Evolutionary conservation across 1,139 yeast genomes (phyloP).

Genomic region (Candida tropicalis): DNA sequence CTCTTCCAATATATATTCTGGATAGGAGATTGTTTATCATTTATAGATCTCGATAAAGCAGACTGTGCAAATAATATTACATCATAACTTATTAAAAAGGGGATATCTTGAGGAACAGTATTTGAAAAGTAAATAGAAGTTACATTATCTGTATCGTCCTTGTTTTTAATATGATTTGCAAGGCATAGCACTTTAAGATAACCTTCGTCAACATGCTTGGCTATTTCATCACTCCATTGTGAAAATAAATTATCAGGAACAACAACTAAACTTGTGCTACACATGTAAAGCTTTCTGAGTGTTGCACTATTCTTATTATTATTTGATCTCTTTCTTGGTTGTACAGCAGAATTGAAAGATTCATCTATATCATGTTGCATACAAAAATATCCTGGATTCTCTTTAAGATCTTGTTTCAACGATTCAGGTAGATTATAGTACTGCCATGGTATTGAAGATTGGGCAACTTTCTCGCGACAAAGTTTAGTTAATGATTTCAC

Average conservation of each 20-base stretch:
- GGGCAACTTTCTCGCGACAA: constrained; percentile 45
- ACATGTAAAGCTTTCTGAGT: constrained; percentile 36
- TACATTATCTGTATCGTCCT: constrained; percentile 12
- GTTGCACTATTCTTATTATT: constrained; percentile 11
- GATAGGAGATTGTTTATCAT: constrained; percentile 20
- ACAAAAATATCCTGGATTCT: constrained; percentile 46
- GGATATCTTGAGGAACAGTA: constrained; percentile 29
- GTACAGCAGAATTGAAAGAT: constrained; percentile 5
- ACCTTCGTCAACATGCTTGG: constrained; percentile 50
- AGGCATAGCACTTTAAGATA: constrained; percentile 39
- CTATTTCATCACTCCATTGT: constrained; percentile 65
- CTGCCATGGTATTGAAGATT: constrained; percentile 61
- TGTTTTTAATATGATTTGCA: constrained; percentile 33
- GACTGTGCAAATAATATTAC: constrained; percentile 54
- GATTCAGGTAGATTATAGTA: constrained; percentile 49
- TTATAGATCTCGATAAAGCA: constrained; percentile 43
- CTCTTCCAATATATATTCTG: constrained; percentile 61
- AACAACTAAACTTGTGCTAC: constrained; percentile 59
- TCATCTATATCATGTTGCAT: constrained; percentile 8
- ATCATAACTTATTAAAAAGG: constrained; percentile 47
- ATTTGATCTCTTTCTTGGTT: constrained; percentile 20
- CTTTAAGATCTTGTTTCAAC: constrained; percentile 36
- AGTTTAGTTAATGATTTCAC: constrained; percentile 33
- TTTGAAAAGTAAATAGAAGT: constrained; percentile 22
- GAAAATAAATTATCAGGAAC: constrained; percentile 68